phyloP scores from a whole-genome alignment of 768 basidiomycete species.

The Boletus bicolor region DNA sequence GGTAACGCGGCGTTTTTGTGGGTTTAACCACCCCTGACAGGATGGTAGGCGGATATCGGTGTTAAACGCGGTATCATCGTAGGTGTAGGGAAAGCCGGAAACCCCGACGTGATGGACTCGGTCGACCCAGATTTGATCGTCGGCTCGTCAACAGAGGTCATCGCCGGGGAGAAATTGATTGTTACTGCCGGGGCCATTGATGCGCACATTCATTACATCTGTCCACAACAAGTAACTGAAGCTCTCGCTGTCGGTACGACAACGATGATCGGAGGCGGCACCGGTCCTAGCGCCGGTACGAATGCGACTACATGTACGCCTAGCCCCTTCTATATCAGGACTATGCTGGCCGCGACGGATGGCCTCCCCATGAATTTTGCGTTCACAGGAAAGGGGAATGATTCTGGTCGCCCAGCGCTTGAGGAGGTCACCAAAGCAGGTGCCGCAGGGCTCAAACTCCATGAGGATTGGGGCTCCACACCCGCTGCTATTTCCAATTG shows the following conservation, averaged over 20 bases:
- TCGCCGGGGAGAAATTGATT: conserved; percentile 94
- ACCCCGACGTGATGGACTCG: conserved; percentile 87
- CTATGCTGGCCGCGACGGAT: conserved; percentile 93
- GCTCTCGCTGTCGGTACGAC: conserved; percentile 82
- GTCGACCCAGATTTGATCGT: conserved; percentile 73
- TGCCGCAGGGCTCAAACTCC: conserved; percentile 87
- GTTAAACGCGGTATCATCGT: conserved; percentile 77
- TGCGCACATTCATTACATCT: conserved; percentile 92
- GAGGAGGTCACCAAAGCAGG: conserved; percentile 83
- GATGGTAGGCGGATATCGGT: conserved; percentile 84
- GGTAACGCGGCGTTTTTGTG: conserved; percentile 37
- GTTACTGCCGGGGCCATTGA: conserved; percentile 93
- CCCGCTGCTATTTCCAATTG: conserved; percentile 77
- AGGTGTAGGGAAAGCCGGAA: conserved; percentile 96
- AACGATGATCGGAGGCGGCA: conserved; percentile 94
- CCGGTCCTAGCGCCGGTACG: conserved; percentile 86
- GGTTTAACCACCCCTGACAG: not conserved
- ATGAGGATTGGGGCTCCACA: conserved; percentile 97
- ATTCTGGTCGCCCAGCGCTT: conserved; percentile 68
- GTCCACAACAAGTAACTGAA: conserved; percentile 87
- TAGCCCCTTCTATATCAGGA: conserved; percentile 81
- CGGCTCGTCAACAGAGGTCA: conserved; percentile 90
- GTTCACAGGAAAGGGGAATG: conserved; percentile 97
- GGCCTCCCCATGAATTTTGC: conserved; percentile 87
- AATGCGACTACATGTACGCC: conserved; percentile 93